A percentile compares a stretch with the other conserved stretches of the same genome.
Conservation (phyloP, 805 yeast species). For the Sugiyamaella mastotermitis region DNA sequence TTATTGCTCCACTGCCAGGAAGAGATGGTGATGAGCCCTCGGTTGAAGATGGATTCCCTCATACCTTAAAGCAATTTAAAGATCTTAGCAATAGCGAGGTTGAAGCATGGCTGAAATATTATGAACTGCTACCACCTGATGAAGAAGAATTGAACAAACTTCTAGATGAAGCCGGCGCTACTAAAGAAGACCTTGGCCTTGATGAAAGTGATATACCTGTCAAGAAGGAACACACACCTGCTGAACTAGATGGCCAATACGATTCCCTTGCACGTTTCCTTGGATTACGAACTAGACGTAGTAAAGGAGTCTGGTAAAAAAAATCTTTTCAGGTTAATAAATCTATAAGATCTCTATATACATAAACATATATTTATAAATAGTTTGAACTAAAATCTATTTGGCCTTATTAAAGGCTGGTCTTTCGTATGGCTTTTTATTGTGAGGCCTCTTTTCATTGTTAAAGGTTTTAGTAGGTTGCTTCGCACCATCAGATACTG, state of each 20-base stretch:
- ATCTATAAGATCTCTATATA: constrained; percentile 1
- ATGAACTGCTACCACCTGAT: constrained; percentile 68
- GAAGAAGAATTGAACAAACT: constrained; percentile 49
- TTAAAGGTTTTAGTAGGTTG: neutral
- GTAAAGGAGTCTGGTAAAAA: constrained; percentile 43
- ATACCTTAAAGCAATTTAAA: constrained; percentile 47
- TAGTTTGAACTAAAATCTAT: neutral
- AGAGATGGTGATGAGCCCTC: constrained; percentile 69
- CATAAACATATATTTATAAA: neutral
- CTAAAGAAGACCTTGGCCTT: constrained; percentile 37
- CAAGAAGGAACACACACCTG: constrained; percentile 34
- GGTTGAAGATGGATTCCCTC: constrained; percentile 44
- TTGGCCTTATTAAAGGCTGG: neutral
- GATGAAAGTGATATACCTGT: constrained; percentile 26
- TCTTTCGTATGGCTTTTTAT: constrained; percentile 1
- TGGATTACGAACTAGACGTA: constrained; percentile 56
- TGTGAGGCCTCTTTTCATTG: neutral
- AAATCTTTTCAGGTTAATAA: neutral
- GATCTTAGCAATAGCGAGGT: constrained; percentile 41
- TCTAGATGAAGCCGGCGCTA: constrained; percentile 31
- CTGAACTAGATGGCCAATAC: constrained; percentile 47
- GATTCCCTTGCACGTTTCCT: constrained; percentile 63
- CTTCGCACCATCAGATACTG: neutral
- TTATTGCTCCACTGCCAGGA: constrained; percentile 65
- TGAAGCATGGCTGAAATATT: constrained; percentile 58